Conservation (phyloP, 495 filamentous ascomycete species). For the Podospora conica region DNA sequence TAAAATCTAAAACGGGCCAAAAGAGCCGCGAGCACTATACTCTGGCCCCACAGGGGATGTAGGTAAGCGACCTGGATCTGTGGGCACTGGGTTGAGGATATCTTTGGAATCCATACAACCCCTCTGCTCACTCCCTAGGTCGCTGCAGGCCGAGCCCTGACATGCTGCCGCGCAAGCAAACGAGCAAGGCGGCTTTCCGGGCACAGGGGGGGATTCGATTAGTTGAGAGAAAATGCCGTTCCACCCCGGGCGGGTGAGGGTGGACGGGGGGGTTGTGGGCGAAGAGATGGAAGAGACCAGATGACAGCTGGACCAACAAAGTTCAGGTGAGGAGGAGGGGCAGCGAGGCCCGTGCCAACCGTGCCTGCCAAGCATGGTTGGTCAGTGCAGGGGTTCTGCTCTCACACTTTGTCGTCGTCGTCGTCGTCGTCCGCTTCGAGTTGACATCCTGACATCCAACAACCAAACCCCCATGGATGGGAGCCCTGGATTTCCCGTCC, state of each 20-base stretch:
- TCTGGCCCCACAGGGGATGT: background rate
- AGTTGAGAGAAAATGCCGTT: background rate
- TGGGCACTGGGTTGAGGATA: background rate
- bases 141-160: no score
- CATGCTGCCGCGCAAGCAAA: background rate
- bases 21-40: background rate
- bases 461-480: background rate
- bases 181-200: background rate
- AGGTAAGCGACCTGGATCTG: background rate
- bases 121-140: background rate
- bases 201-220: background rate
- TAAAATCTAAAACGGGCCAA: background rate
- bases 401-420: background rate
- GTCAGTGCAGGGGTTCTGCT: slow-evolving; percentile 1
- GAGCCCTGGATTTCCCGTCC: background rate
- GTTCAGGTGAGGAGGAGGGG: background rate
- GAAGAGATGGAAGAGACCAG: background rate
- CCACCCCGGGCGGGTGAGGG: background rate
- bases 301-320: no score
- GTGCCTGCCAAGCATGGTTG: slow-evolving; percentile 10
- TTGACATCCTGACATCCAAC: background rate
- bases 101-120: background rate
- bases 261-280: background rate
- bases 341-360: slow-evolving; percentile 7
- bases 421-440: background rate